phyloP scores from a whole-genome alignment of 768 basidiomycete genomes.

The Auriscalpium orientale region DNA sequence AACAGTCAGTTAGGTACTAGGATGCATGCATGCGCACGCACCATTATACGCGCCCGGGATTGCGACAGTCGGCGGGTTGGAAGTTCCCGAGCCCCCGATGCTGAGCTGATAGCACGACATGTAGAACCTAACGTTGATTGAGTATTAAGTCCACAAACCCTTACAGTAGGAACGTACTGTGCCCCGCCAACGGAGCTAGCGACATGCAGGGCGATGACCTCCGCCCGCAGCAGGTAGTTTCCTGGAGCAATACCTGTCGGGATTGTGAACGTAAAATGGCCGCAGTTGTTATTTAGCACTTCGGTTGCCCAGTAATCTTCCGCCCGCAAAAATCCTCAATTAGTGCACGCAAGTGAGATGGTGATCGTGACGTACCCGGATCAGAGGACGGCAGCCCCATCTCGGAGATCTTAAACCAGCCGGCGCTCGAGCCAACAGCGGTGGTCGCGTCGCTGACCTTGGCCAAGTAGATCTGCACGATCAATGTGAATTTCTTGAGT shows the following conservation, averaged over 20 bases:
- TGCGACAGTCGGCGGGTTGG: constrained; percentile 31
- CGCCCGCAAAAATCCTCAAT: constrained; percentile 11
- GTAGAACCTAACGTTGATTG: constrained; percentile 27
- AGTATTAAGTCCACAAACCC: not conserved
- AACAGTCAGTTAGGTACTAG: not conserved
- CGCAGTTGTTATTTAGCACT: constrained; percentile 33
- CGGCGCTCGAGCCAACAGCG: constrained; percentile 33
- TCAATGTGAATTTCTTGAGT: too few species aligned
- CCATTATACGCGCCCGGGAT: constrained; percentile 38
- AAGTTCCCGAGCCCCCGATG: constrained; percentile 32
- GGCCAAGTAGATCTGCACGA: constrained; percentile 37
- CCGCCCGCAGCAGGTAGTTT: constrained; percentile 42
- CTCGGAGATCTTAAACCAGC: constrained; percentile 48
- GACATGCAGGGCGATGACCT: constrained; percentile 45
- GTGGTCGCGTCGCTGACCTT: constrained; percentile 37
- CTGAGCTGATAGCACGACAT: constrained; percentile 41
- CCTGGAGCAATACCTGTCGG: constrained; percentile 35
- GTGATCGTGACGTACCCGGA: constrained; percentile 27
- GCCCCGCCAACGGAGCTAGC: constrained; percentile 36
- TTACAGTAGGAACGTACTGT: constrained; percentile 26
- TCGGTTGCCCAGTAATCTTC: too few species aligned
- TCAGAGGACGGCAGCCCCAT: constrained; percentile 41
- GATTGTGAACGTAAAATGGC: constrained; percentile 44
- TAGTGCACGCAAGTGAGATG: not conserved
- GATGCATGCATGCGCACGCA: constrained; percentile 21